Conservation (phyloP, 306 rosid species). For the Cotoneaster glaucophyllus region DNA sequence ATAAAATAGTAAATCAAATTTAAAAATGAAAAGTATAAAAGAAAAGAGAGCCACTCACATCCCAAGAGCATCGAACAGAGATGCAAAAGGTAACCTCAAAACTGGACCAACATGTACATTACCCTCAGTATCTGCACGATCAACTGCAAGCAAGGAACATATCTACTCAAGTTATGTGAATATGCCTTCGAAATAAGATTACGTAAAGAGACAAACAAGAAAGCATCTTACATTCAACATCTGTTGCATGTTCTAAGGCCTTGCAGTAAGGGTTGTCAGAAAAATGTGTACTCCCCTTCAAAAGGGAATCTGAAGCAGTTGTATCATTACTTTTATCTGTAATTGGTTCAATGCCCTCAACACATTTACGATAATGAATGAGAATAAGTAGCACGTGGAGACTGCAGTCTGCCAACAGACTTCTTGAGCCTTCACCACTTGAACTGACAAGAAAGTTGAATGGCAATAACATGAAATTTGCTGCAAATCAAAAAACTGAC, state of each 20-base stretch:
- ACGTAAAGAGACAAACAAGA: constrained; percentile 15
- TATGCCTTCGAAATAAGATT: constrained; percentile 8
- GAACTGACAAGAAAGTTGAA: constrained; percentile 77
- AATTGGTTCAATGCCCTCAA: constrained; percentile 35
- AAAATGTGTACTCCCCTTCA: constrained; percentile 50
- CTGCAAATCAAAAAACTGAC: constrained; percentile 43
- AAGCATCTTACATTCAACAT: constrained; percentile 70
- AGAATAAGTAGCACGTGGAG: constrained; percentile 85
- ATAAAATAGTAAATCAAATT: background rate
- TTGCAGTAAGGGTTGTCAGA: constrained; percentile 86
- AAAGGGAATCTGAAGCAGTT: constrained; percentile 45
- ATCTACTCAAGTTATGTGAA: background rate
- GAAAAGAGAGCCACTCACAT: constrained; percentile 43
- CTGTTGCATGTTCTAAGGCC: constrained; percentile 73
- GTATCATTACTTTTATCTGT: constrained; percentile 31
- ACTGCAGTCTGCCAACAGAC: constrained; percentile 79
- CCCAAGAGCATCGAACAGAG: constrained; percentile 87
- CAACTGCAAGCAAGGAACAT: constrained; percentile 57
- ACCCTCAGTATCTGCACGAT: constrained; percentile 73
- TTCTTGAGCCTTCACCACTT: constrained; percentile 59
- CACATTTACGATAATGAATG: constrained; percentile 78
- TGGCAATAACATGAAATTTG: constrained; percentile 82
- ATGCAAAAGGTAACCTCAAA: constrained; percentile 86
- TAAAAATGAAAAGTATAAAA: constrained; percentile 3
- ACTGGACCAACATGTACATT: constrained; percentile 56